Percentiles rank a stretch among this genome's conserved stretches.
Evolutionary conservation across 345 rosid species (phyloP).

Genomic region (Arabidopsis arenosa): DNA sequence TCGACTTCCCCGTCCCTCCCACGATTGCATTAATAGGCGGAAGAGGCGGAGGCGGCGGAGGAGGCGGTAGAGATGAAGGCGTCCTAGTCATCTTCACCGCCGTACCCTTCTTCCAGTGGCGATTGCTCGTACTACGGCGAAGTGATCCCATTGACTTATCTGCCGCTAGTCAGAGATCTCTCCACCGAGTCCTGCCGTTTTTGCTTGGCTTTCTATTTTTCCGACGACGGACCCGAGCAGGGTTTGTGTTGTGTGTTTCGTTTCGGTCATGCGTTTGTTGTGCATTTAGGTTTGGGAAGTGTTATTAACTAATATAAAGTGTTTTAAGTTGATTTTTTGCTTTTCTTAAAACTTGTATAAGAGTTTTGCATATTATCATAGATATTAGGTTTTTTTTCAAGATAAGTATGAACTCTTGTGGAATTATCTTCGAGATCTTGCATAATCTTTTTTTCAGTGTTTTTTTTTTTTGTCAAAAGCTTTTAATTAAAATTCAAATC

Average conservation of each 20-base stretch:
- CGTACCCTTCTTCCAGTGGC: slow-evolving; percentile 47
- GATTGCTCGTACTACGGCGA: slow-evolving; percentile 48
- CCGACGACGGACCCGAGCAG: slow-evolving; percentile 15
- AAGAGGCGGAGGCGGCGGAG: slow-evolving; percentile 37
- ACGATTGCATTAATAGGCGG: slow-evolving; percentile 11
- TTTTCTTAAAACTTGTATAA: neutral
- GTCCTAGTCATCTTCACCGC: slow-evolving; percentile 26
- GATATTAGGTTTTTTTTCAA: neutral
- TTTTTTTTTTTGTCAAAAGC: neutral
- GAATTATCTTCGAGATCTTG: slow-evolving; percentile 5
- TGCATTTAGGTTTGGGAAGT: neutral
- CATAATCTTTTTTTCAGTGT: neutral
- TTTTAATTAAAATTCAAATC: too few relatives aligned
- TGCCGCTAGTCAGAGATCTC: neutral
- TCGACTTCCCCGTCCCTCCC: slow-evolving; percentile 55
- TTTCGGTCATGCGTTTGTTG: slow-evolving; percentile 21
- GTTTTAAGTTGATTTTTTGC: neutral
- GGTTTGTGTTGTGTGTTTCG: slow-evolving; percentile 14
- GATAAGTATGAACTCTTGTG: neutral
- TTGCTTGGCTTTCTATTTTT: slow-evolving; percentile 11
- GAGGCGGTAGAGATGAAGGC: slow-evolving; percentile 41
- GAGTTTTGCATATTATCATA: neutral
- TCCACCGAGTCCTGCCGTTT: slow-evolving; percentile 4
- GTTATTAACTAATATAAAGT: neutral
- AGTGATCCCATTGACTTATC: slow-evolving; percentile 54